These are phyloP conservation scores for Pestalotiopsis sp. DNA, from an alignment of 2,329 filamentous ascomycete species.

Conservation along the genomic window DNA sequence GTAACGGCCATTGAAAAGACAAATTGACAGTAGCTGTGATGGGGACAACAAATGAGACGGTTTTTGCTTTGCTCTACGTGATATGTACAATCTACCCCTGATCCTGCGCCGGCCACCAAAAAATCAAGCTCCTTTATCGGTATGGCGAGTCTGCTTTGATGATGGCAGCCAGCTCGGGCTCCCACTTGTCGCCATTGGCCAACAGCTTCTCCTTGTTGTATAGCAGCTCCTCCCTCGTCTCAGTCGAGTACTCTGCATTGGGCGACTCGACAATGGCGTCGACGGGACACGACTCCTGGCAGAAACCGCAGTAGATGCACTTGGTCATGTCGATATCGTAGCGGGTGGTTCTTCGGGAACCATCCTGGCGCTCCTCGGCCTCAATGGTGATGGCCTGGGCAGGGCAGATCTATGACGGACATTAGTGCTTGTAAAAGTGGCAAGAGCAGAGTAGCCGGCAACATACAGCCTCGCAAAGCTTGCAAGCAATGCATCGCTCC, in stretches of 20 bases:
- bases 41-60: slow-evolving; percentile 9
- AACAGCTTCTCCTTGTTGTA: slow-evolving; percentile 98
- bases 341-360: slow-evolving; percentile 89
- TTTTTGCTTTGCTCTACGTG: slow-evolving; percentile 10
- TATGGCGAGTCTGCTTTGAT: slow-evolving; percentile 94
- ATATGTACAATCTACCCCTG: slow-evolving; percentile 15
- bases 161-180: slow-evolving; percentile 90
- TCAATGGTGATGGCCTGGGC: slow-evolving; percentile 99
- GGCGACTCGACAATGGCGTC: slow-evolving; percentile 79
- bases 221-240: slow-evolving; percentile 85
- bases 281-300: slow-evolving; percentile 97
- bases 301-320: slow-evolving; percentile 99
- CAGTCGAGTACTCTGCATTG: slow-evolving; percentile 65
- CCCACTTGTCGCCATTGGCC: slow-evolving; percentile 93
- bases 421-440: too few species aligned
- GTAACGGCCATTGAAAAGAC: neutral
- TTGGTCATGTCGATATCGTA: slow-evolving; percentile 99
- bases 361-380: slow-evolving; percentile 96
- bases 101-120: neutral
- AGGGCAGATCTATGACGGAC: slow-evolving; percentile 72
- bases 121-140: slow-evolving; percentile 57
- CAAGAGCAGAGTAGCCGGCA: neutral
- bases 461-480: slow-evolving; percentile 88
- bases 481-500: slow-evolving; percentile 99
- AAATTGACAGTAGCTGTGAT: neutral